Conservation (phyloP, 257 asterid genomes). For the Nyctanthes arbortristis region DNA sequence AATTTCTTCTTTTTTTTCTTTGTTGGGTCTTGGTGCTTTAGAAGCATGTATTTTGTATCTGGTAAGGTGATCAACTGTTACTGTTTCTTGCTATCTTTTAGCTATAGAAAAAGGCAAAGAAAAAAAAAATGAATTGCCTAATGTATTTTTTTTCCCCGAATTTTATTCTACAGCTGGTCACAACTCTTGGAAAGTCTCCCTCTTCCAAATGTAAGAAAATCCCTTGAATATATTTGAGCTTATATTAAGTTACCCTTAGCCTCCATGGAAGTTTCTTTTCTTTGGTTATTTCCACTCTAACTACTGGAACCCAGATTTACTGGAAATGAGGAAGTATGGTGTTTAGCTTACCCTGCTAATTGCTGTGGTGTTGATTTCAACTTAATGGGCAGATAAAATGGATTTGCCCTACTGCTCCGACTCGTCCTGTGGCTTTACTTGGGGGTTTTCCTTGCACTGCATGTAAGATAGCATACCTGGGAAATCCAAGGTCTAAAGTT, state of each 20-base stretch:
- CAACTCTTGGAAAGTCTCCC: conserved; percentile 91
- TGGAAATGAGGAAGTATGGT: not conserved
- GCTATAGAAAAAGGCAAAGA: not conserved
- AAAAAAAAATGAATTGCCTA: conserved; percentile 17
- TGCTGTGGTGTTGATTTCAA: conserved; percentile 4
- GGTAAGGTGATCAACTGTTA: not conserved
- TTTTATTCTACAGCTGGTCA: conserved; percentile 75
- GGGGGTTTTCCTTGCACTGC: conserved; percentile 99
- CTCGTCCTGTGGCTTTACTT: conserved; percentile 89
- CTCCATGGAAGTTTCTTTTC: not conserved
- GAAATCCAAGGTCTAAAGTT: conserved; percentile 1
- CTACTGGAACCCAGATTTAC: not conserved
- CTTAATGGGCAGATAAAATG: conserved; percentile 76
- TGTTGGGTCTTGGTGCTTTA: not conserved
- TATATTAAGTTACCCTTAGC: not conserved
- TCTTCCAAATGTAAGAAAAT: conserved; percentile 76
- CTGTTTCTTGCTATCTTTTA: conserved; percentile 11
- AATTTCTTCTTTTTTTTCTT: no score
- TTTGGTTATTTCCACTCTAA: no score
- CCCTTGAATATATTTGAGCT: not conserved
- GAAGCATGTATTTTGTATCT: not conserved
- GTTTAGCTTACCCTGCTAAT: not conserved
- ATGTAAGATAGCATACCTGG: conserved; percentile 52
- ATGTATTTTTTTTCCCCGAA: conserved; percentile 31
- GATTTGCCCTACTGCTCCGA: conserved; percentile 99